Evolutionary conservation across 139 green algal species (phyloP), one percentile per base, ranked within the genome.

Genomic region (Closterium sp.): DNA sequence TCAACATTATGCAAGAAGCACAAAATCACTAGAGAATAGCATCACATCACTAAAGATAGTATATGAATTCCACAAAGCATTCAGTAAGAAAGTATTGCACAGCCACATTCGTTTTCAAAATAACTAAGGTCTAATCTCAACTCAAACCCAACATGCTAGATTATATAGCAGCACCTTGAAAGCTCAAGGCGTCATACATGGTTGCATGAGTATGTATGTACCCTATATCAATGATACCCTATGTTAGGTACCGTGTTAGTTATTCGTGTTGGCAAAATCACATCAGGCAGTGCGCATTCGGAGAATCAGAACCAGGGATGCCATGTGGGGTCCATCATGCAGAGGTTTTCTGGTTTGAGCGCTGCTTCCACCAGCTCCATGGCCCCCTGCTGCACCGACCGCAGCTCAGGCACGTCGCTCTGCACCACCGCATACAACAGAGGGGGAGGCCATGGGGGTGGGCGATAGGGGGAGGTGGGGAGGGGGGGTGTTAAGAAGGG

Each of bases 301-400:
- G 84, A 33, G 5, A 89, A 31, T 89, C 36, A 96, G 33, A 96
- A 94, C 94, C 93, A 95, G 10, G 94, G 91, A 32, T 94, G 90
- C 97, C 97, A 99, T 0, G 96, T 98, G 31, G 97, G 94, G 84
- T 99, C 98, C 97, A 99, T 99, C 31, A 94, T 93, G 94, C 96
- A 98, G 10, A 99, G 95, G 91, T 98, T 97, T 32, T 94, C 91
- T 21, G 96, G 94, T 31, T 95, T 91, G 3, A 94, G 93, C 4
- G 98, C 97, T 85, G 90, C 93, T 28, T 97, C 96, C 9, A 99
- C 95, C 33, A 99, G 94, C 84, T 97, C 95, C 33, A 93, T 89
- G 3, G 96, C 96, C 19, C 95, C 96, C 30, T 90, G 85, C 88
- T 98, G 96, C 66, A 97, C 95, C 16, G 89, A 94, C 90, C 30